These are phyloP conservation scores for Phytophthora pluvialis DNA, from an alignment of 352 stramenopile species.

Conservation along the genomic window DNA sequence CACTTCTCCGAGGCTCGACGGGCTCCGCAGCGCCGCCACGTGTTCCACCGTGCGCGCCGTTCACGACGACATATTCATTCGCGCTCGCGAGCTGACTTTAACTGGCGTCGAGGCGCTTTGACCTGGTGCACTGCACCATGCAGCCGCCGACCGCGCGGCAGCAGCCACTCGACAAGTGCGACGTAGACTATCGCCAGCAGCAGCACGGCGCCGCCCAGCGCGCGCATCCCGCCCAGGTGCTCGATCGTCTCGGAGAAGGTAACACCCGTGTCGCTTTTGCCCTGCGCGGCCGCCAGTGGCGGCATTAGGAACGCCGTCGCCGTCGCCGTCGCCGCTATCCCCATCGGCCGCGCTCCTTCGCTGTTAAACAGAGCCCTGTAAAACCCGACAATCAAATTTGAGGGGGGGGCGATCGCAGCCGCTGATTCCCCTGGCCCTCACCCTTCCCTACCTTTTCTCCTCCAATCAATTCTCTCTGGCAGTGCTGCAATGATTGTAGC, in stretches of 20 bases:
- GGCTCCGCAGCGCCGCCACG: conserved; percentile 2
- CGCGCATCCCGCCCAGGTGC: conserved; percentile 41
- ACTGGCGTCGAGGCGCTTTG: conserved; percentile 12
- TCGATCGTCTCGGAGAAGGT: conserved; percentile 56
- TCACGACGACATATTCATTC: conserved; percentile 6
- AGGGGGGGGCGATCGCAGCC: conserved; percentile 24
- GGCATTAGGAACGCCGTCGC: neutral
- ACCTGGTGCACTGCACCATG: conserved; percentile 1
- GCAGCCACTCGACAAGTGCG: conserved; percentile 51
- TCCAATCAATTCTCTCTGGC: conserved; percentile 47
- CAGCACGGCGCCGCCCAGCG: conserved; percentile 39
- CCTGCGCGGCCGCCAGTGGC: conserved; percentile 1
- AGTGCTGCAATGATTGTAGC: conserved; percentile 20
- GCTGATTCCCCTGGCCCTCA: conserved; percentile 47
- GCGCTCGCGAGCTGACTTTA: conserved; percentile 12
- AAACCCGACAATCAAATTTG: conserved; percentile 27
- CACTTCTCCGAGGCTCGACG: neutral
- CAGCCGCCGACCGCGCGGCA: conserved; percentile 41
- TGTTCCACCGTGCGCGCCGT: neutral
- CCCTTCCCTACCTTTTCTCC: conserved; percentile 60
- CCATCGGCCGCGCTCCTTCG: conserved; percentile 16
- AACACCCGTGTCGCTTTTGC: conserved; percentile 12
- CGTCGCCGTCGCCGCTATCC: conserved; percentile 2
- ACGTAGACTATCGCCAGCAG: conserved; percentile 47
- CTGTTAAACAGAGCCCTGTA: conserved; percentile 4